Conservation (phyloP, 306 rosid genomes). For the Corylus americana region DNA sequence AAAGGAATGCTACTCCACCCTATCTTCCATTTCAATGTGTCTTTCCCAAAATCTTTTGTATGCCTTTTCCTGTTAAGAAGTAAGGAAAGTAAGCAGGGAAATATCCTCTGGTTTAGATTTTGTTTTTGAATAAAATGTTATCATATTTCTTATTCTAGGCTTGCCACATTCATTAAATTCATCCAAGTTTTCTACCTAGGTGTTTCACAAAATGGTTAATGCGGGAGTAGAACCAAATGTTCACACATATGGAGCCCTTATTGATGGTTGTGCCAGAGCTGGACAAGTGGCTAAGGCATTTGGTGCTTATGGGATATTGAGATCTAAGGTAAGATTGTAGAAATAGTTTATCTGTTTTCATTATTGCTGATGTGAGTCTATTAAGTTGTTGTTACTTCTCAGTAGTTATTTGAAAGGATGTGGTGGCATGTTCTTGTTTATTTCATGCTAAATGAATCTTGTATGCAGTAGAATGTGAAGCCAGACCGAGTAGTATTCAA, state of each 20-base stretch:
- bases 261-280: constrained; percentile 98
- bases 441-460: constrained; percentile 60
- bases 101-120: not conserved
- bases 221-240: constrained; percentile 85
- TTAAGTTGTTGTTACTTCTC: constrained; percentile 10
- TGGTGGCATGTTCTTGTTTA: constrained; percentile 19
- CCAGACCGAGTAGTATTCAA: constrained; percentile 99
- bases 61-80: not conserved
- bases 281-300: constrained; percentile 98
- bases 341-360: constrained; percentile 16
- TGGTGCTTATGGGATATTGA: constrained; percentile 96
- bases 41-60: not conserved
- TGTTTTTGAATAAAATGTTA: not conserved
- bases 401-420: not conserved
- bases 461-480: constrained; percentile 99
- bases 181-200: constrained; percentile 43
- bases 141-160: constrained; percentile 16
- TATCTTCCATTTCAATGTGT: not conserved
- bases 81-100: not conserved
- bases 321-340: constrained; percentile 81
- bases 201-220: constrained; percentile 91
- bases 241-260: constrained; percentile 92
- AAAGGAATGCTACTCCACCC: no score
- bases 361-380: constrained; percentile 12
- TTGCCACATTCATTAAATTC: constrained; percentile 19